These are phyloP conservation scores for Fusarium floridanum DNA, from an alignment of 2,329 filamentous ascomycete species.

Conservation along the genomic window DNA sequence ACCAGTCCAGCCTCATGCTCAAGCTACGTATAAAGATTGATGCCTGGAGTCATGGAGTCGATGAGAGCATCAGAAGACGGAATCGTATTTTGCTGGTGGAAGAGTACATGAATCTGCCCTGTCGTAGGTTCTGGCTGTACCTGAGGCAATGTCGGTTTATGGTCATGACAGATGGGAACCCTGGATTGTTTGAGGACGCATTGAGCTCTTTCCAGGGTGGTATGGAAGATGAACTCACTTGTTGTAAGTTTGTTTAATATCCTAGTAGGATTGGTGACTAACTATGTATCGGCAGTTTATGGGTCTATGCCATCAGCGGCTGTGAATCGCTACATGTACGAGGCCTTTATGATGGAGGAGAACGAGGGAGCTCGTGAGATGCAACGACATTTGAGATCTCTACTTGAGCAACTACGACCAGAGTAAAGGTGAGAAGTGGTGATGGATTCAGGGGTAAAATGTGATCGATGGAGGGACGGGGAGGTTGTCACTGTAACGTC, in stretches of 20 bases:
- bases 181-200: neutral
- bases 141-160: neutral
- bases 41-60: conserved; percentile 13
- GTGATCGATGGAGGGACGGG: neutral
- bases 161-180: neutral
- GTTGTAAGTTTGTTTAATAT: neutral
- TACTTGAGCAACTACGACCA: neutral
- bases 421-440: neutral
- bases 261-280: neutral
- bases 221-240: neutral
- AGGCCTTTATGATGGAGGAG: neutral
- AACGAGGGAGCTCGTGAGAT: neutral
- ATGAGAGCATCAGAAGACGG: neutral
- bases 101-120: neutral
- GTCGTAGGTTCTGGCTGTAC: conserved; percentile 7
- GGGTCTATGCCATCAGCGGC: neutral
- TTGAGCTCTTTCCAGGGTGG: neutral
- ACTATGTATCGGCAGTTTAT: neutral
- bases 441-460: neutral
- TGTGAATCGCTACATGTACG: neutral
- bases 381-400: neutral
- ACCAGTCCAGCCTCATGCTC: conserved; percentile 3
- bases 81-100: conserved; percentile 1
- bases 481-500: neutral
- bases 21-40: conserved; percentile 16